Conservation (phyloP, 192 early-diverging fungal species). For the Endogone sp. region DNA sequence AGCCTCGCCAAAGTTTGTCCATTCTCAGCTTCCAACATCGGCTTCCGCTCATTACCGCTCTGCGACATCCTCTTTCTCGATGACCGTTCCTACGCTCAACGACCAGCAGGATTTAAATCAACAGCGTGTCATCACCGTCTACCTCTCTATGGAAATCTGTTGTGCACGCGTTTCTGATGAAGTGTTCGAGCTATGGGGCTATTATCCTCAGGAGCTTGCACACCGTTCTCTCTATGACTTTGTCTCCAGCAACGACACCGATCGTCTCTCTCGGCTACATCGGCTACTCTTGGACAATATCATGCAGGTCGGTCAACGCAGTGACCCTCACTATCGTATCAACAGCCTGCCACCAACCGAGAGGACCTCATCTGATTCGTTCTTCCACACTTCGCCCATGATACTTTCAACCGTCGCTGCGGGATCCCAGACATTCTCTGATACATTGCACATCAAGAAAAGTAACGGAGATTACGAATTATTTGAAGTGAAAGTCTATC, state of each 20-base stretch:
- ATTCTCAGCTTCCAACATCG: neutral
- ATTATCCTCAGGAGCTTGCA: conserved; percentile 50
- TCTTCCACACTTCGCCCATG: conserved; percentile 29
- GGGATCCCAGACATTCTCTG: conserved; percentile 40
- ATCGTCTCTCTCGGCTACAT: conserved; percentile 33
- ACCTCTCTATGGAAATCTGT: conserved; percentile 46
- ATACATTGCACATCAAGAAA: conserved; percentile 40
- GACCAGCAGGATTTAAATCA: conserved; percentile 6
- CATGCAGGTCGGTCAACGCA: conserved; percentile 13
- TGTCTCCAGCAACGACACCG: conserved; percentile 35
- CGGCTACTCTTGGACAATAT: conserved; percentile 36
- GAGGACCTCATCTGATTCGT: conserved; percentile 22
- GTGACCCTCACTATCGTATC: conserved; percentile 9
- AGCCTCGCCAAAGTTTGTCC: neutral
- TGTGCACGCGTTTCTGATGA: conserved; percentile 53
- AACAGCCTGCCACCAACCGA: conserved; percentile 12
- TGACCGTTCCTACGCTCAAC: conserved; percentile 15
- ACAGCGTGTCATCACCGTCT: conserved; percentile 18
- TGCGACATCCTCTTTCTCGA: conserved; percentile 11
- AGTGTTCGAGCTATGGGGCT: conserved; percentile 42
- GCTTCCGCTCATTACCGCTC: neutral
- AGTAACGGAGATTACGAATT: conserved; percentile 38
- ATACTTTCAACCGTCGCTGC: conserved; percentile 34
- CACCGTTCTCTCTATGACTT: conserved; percentile 49
- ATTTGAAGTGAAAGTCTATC: conserved; percentile 43